phyloP scores from a whole-genome alignment of 352 stramenopile species.

The Phytophthora aleatoria region DNA sequence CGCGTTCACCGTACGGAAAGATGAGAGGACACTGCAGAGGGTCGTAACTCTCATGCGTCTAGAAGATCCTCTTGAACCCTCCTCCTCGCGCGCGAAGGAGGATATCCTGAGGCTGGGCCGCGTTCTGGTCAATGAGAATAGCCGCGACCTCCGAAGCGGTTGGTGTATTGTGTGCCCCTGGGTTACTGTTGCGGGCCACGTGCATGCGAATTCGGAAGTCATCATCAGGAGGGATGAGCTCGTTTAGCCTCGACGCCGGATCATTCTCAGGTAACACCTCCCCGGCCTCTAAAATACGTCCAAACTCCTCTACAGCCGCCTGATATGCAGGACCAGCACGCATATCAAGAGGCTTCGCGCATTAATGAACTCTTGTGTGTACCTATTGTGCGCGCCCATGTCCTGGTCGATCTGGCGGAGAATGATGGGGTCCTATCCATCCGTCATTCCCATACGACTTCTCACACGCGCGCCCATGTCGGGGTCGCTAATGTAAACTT shows the following conservation, averaged over 20 bases:
- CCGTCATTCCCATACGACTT: not conserved
- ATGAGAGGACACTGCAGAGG: slow-evolving; percentile 9
- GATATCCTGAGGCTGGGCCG: not conserved
- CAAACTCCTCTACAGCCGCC: not conserved
- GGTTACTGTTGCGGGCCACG: not conserved
- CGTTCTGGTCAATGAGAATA: slow-evolving; percentile 5
- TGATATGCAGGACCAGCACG: not conserved
- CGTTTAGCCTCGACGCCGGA: not conserved
- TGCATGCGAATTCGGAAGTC: not conserved
- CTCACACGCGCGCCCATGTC: not conserved
- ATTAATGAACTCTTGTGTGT: slow-evolving; percentile 5
- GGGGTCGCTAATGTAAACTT: slow-evolving; percentile 21
- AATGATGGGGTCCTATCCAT: not conserved
- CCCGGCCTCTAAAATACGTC: not conserved
- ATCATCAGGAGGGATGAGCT: not conserved
- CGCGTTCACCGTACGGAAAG: slow-evolving; percentile 4
- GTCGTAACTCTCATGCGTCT: slow-evolving; percentile 6
- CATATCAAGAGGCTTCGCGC: not conserved
- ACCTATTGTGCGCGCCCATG: slow-evolving; percentile 11
- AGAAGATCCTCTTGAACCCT: not conserved
- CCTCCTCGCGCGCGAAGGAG: not conserved
- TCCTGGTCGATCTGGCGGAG: not conserved
- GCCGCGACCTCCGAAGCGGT: slow-evolving; percentile 8
- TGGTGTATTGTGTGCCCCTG: not conserved
- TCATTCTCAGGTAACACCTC: not conserved